Conservation (phyloP, 768 basidiomycete genomes). For the Lactarius quietus region DNA sequence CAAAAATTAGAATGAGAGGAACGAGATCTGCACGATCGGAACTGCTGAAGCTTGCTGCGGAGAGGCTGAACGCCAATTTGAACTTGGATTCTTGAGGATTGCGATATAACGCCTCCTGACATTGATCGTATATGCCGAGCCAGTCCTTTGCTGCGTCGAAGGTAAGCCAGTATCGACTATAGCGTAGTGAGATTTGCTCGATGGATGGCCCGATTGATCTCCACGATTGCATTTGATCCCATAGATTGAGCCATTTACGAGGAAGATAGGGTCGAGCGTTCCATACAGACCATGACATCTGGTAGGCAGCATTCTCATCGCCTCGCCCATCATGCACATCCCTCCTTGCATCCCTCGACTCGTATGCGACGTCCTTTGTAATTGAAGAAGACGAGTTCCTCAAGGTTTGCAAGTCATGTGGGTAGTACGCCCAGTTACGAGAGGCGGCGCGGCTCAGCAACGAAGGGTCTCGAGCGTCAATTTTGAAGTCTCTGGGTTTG, state of each 20-base stretch:
- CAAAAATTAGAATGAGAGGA: not conserved
- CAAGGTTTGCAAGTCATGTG: not conserved
- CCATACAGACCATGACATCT: slow-evolving; percentile 2
- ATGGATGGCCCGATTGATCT: slow-evolving; percentile 1
- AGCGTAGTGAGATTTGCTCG: not conserved
- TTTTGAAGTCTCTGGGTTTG: not conserved
- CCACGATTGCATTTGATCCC: slow-evolving; percentile 1
- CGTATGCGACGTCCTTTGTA: not conserved
- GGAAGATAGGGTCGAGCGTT: not conserved
- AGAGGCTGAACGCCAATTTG: slow-evolving; percentile 2
- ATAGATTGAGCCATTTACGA: not conserved
- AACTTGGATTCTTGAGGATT: not conserved
- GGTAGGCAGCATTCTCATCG: not conserved
- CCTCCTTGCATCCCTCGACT: slow-evolving; percentile 1
- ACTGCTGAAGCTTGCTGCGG: not conserved
- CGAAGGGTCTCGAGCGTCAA: not conserved
- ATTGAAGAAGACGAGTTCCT: not conserved
- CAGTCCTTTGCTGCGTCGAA: slow-evolving; percentile 8
- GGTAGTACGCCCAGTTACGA: slow-evolving; percentile 12
- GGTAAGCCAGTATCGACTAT: slow-evolving; percentile 12
- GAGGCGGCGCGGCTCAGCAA: slow-evolving; percentile 3
- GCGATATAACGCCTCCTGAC: not conserved
- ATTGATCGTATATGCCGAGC: not conserved
- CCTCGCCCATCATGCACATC: not conserved
- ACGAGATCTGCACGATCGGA: not conserved